A percentile compares a stretch with the other conserved stretches of the same genome.
These are phyloP conservation scores for Saturnispora gosingensis DNA, from an alignment of 805 yeast genomes.

Conservation along the genomic window DNA sequence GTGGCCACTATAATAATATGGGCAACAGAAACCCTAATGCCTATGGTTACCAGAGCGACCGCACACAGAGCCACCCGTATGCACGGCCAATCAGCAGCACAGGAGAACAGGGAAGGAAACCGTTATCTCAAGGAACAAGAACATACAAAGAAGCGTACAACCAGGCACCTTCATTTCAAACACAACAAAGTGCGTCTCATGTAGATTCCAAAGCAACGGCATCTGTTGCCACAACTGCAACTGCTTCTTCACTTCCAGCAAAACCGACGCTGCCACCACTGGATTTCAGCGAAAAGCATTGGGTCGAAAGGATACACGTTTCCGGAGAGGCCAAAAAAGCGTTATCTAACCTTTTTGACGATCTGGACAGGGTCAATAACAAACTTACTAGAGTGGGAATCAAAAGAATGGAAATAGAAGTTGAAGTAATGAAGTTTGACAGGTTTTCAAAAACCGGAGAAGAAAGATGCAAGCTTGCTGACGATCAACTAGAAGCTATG, in stretches of 20 bases:
- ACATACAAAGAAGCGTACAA: not conserved
- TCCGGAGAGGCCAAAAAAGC: constrained; percentile 15
- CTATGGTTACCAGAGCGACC: constrained; percentile 1
- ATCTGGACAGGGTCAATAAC: constrained; percentile 19
- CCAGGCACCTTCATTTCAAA: not conserved
- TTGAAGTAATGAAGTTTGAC: constrained; percentile 21
- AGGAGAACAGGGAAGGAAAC: not conserved
- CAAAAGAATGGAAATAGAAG: constrained; percentile 19
- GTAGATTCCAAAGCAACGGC: not conserved
- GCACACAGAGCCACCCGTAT: not conserved
- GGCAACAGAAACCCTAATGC: not conserved
- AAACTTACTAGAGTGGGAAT: constrained; percentile 11
- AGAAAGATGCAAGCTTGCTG: constrained; percentile 21
- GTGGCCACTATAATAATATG: not conserved
- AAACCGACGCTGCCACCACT: not conserved
- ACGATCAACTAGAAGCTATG: constrained; percentile 43
- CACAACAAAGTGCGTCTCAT: not conserved
- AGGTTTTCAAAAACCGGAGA: constrained; percentile 23
- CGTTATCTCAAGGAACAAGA: not conserved
- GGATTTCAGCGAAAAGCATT: constrained; percentile 19
- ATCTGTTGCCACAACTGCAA: not conserved
- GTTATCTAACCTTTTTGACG: constrained; percentile 16
- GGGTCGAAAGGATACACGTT: constrained; percentile 22
- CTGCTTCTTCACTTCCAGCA: not conserved
- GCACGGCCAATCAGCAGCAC: not conserved